Evolutionary conservation across 2,329 filamentous ascomycete genomes (phyloP).

Genomic region (Pezicula carpinea): DNA sequence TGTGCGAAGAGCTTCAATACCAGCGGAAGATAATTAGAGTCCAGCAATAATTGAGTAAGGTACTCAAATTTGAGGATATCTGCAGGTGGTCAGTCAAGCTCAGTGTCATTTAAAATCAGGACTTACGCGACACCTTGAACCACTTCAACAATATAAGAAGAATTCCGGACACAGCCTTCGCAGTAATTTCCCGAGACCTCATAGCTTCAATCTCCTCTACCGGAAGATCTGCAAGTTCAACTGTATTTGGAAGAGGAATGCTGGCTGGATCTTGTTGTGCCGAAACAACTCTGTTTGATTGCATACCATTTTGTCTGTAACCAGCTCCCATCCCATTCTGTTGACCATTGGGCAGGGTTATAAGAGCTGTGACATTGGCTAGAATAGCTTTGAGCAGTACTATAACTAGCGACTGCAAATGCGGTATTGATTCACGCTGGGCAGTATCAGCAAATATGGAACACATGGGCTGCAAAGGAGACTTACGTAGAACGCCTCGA

Average conservation of each 20-base stretch:
- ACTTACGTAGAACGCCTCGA: constrained; percentile 84
- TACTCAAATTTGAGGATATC: constrained; percentile 96
- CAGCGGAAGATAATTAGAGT: constrained; percentile 91
- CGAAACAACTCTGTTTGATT: constrained; percentile 12
- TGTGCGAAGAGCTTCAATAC: constrained; percentile 91
- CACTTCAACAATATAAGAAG: constrained; percentile 88
- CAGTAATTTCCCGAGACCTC: constrained; percentile 78
- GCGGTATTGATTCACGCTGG: constrained; percentile 72
- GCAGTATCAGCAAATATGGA: constrained; percentile 24
- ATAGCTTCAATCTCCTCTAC: constrained; percentile 78
- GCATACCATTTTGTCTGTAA: constrained; percentile 19
- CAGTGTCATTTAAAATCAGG: neutral
- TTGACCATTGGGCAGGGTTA: constrained; percentile 48
- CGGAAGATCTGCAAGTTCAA: constrained; percentile 39
- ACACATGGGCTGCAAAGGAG: neutral
- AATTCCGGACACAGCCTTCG: constrained; percentile 88
- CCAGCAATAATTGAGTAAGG: constrained; percentile 83
- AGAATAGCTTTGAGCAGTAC: constrained; percentile 87
- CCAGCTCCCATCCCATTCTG: constrained; percentile 16
- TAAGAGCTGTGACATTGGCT: constrained; percentile 80
- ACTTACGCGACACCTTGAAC: constrained; percentile 89
- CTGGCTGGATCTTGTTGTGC: constrained; percentile 23
- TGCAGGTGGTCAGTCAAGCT: constrained; percentile 33
- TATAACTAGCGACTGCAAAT: constrained; percentile 89
- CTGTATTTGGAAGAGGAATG: constrained; percentile 19